Conservation (phyloP, 2,329 filamentous ascomycete species). For the Fusarium devonianum region DNA sequence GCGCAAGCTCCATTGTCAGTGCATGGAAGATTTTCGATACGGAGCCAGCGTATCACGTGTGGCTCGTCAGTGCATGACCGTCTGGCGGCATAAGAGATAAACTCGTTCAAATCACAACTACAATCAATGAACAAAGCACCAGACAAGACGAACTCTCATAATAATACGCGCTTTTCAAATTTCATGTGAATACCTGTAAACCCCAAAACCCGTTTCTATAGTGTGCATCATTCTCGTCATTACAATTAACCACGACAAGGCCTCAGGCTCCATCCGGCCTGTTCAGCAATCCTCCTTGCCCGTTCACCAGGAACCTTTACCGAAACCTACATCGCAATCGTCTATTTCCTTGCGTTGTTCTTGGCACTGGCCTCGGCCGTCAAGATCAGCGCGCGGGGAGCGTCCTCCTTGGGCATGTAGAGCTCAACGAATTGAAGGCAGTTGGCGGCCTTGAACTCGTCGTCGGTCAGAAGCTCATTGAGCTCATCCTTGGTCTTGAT, state of each 20-base stretch:
- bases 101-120: neutral
- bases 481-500: constrained; percentile 75
- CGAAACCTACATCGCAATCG: constrained; percentile 7
- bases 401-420: constrained; percentile 81
- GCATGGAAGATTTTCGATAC: constrained; percentile 34
- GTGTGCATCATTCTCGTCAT: constrained; percentile 31
- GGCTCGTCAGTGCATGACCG: neutral
- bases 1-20: constrained; percentile 1
- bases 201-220: constrained; percentile 22
- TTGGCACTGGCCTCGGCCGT: constrained; percentile 75
- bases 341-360: constrained; percentile 63
- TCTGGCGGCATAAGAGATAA: no score
- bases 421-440: constrained; percentile 78
- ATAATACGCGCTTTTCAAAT: constrained; percentile 33
- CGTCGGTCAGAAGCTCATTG: constrained; percentile 68
- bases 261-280: constrained; percentile 3
- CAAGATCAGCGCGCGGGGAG: constrained; percentile 71
- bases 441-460: constrained; percentile 66
- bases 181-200: constrained; percentile 23
- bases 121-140: neutral
- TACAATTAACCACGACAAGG: constrained; percentile 29
- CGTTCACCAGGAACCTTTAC: constrained; percentile 27
- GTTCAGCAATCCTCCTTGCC: constrained; percentile 7
- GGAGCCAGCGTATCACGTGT: constrained; percentile 29
- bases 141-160: neutral